A percentile compares a stretch with the other conserved stretches of the same genome.
phyloP scores from a whole-genome alignment of 225 moss, liverwort and hornwort genomes.

The Rhytidiadelphus loreus region DNA sequence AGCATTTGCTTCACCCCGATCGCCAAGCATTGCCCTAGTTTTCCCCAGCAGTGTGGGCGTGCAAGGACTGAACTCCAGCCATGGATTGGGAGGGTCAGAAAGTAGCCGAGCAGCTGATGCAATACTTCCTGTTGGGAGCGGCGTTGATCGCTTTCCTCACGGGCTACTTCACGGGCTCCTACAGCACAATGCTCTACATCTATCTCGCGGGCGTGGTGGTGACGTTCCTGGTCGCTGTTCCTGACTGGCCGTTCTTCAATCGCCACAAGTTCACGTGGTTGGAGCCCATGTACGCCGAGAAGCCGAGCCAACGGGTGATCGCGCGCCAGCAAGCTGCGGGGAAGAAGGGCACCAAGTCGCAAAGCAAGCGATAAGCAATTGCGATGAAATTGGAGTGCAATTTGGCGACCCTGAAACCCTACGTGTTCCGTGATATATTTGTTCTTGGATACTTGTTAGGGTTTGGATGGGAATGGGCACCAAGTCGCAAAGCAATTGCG shows the following conservation, averaged over 20 bases:
- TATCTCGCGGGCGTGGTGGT: conserved; percentile 55
- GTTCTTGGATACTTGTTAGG: neutral
- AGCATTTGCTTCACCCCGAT: neutral
- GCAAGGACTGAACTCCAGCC: neutral
- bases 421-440: neutral
- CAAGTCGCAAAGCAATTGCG: conserved; percentile 19
- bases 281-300: conserved; percentile 43
- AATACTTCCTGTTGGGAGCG: conserved; percentile 57
- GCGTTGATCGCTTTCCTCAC: conserved; percentile 46
- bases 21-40: neutral
- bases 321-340: conserved; percentile 45
- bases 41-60: neutral
- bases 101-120: conserved; percentile 85
- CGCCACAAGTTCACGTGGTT: conserved; percentile 62
- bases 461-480: conserved; percentile 11
- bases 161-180: conserved; percentile 61
- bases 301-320: conserved; percentile 37
- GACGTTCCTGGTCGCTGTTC: conserved; percentile 63
- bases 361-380: conserved; percentile 33
- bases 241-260: conserved; percentile 76
- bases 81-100: conserved; percentile 99
- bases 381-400: neutral
- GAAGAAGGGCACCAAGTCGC: conserved; percentile 53
- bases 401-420: neutral
- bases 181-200: conserved; percentile 64